These are phyloP conservation scores for Draba incana DNA, from an alignment of 345 rosid genomes.

Conservation along the genomic window DNA sequence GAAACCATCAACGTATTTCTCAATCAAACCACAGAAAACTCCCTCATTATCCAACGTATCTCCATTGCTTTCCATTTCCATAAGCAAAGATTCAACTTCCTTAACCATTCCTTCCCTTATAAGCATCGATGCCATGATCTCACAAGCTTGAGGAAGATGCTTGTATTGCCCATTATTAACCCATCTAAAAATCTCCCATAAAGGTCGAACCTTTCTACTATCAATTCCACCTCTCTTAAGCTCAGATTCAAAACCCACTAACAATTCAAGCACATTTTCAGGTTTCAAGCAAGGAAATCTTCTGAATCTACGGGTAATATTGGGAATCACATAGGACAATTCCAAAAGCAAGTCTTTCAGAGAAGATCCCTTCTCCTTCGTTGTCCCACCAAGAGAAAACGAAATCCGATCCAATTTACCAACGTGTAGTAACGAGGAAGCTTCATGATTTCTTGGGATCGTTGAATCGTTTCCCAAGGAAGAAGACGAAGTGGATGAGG, in stretches of 20 bases:
- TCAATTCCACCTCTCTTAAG: slow-evolving; percentile 43
- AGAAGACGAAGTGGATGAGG: slow-evolving; percentile 23
- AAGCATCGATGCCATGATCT: slow-evolving; percentile 66
- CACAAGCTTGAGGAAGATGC: slow-evolving; percentile 58
- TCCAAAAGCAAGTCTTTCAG: slow-evolving; percentile 57
- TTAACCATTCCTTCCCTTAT: slow-evolving; percentile 56
- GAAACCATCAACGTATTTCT: slow-evolving; percentile 48
- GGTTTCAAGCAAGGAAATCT: slow-evolving; percentile 53
- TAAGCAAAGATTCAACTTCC: slow-evolving; percentile 60
- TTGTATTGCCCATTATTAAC: slow-evolving; percentile 42
- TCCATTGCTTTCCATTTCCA: slow-evolving; percentile 51
- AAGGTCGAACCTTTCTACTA: slow-evolving; percentile 55
- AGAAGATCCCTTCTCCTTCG: slow-evolving; percentile 40
- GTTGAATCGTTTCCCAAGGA: slow-evolving; percentile 16
- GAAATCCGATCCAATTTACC: slow-evolving; percentile 28
- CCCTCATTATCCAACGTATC: slow-evolving; percentile 46
- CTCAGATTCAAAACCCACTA: slow-evolving; percentile 54
- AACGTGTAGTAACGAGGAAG: slow-evolving; percentile 41
- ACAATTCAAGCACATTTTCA: slow-evolving; percentile 61
- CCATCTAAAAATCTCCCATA: slow-evolving; percentile 70
- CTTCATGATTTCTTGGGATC: slow-evolving; percentile 36
- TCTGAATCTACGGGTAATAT: slow-evolving; percentile 55
- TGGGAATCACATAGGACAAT: slow-evolving; percentile 62
- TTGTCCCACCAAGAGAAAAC: neutral
- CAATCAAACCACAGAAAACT: slow-evolving; percentile 54